Base-by-base conservation (phyloP, 495 filamentous ascomycete species). In the Melanomma pulvis-pyrius region DNA sequence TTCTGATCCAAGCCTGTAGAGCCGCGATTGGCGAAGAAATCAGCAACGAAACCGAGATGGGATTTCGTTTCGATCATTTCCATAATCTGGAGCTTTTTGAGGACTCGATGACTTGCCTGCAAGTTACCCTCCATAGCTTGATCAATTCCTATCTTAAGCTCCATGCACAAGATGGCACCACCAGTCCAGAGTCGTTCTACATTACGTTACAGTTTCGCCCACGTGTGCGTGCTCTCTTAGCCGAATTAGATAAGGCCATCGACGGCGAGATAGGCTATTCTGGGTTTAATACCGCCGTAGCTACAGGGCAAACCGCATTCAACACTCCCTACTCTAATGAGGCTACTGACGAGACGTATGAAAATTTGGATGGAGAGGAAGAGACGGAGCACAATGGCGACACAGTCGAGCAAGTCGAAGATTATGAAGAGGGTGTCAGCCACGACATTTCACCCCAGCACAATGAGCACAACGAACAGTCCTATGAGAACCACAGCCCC, bases 11-110 rank as follows among this genome's bases (percentile, higher is more conserved):
- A 44, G 84, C 83, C 32, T 83, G 91, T 64, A 87, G 90, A 46
- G 74, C 80, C 26, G 82, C 92, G 7, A 84, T 97, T 62, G 78
- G 79, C 29, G 82, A 88, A 21, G 90, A 88, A 69, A 80, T 94
- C 22, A 75, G 77, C 21, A 79, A 86, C 29, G 82, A 87, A 30
- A 87, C 93, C 62, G 87, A 92, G 63, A 75, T 96, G 49, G 80
- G 87, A 25, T 32, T 65, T 25, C 53, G 46, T n/a, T 36, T 59
- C 19, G 46, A 52, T 13, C 25, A 65, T 30, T 56, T 59, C 25
- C 32, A 44, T 11, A 25, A 22, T 17, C 24, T 59, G 9, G 46
- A 59, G 17, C 8, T 65, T 8, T 65, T 36, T 36, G 51, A 65
- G 29, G 63, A 63, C 26, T 44, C 25, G n/a, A 63, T 24, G 26